Conservation (phyloP, 306 rosid species). For the Astragalus membranaceus region DNA sequence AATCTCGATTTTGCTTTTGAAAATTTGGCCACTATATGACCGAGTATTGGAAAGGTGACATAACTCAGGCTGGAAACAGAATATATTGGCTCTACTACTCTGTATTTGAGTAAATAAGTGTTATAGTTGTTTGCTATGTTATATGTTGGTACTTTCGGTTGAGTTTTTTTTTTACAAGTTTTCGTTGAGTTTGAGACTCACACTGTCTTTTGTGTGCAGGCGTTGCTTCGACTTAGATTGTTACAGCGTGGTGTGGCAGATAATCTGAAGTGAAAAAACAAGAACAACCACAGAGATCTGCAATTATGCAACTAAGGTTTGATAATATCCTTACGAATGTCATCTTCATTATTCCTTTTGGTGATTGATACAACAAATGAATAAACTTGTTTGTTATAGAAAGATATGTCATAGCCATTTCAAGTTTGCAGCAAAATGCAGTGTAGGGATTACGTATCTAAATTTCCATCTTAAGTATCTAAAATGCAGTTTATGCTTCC, state of each 20-base stretch:
- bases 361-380: background rate
- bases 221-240: constrained; percentile 57
- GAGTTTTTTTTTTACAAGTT: background rate
- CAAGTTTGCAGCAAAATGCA: background rate
- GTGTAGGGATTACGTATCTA: background rate
- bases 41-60: too few relatives aligned
- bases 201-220: constrained; percentile 29
- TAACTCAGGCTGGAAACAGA: too few relatives aligned
- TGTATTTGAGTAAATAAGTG: too few relatives aligned
- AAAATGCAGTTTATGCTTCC: background rate
- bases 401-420: background rate
- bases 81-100: too few relatives aligned
- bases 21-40: too few relatives aligned
- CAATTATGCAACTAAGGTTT: constrained; percentile 70
- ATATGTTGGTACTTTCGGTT: background rate
- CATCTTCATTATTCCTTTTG: background rate
- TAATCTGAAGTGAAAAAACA: constrained; percentile 27
- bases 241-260: constrained; percentile 40
- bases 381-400: background rate
- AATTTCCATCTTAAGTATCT: background rate
- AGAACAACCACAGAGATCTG: constrained; percentile 33
- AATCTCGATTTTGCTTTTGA: too few relatives aligned
- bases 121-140: background rate
- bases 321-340: background rate
- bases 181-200: background rate